Evolutionary conservation across 2,329 filamentous ascomycete genomes (phyloP), one percentile per base, ranked within the genome.

Genomic region (Colletotrichum higginsianum): DNA sequence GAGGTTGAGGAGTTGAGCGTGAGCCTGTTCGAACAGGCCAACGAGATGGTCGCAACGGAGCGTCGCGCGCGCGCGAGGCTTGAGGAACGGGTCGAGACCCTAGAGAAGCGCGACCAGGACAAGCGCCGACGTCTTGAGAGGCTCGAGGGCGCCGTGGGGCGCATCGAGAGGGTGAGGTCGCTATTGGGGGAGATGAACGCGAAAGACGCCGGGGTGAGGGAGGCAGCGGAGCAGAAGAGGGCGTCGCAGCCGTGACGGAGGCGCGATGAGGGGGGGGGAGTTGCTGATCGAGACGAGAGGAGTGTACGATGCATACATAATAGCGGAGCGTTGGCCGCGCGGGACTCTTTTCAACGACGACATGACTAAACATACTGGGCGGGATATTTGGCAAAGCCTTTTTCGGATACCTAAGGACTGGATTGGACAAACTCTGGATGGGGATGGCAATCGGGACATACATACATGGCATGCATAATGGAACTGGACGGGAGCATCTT

Each of bases 41-140:
- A 96, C 80, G 91, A 95, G 82, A 96, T 96, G 94, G 94, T 96
- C 23, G 93, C 94, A 2, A 86, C 88, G 21, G 94, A 96, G 84
- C 85, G 94, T 53, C 87, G 90, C 67, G 92, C 92, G 44, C 84
- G 93, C 70, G 92, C 92, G 7, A 89, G 87, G 77, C 85, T 96
- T 30, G 92, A 95, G 82, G 90, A 92, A 79, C 84, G 92, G 49
- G 87, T 96, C 9, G 87, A 85, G 70, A 85, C 91, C 76, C 82
- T 96, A 26, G 93, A 95, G 82, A 83, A 86, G 76, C 85, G 93
- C 72, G 94, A 96, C 71, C 82, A 79, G 58, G 93, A 95, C 75
- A 94, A 94, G 85, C 86, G 87, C 76, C 86, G 85, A 68, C 83
- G 94, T 61, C 78, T 96, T 74, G 93, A 94, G 71, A 85, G 88